phyloP scores from a whole-genome alignment of 176 grass and related monocot genomes.

The Triticum turgidum region DNA sequence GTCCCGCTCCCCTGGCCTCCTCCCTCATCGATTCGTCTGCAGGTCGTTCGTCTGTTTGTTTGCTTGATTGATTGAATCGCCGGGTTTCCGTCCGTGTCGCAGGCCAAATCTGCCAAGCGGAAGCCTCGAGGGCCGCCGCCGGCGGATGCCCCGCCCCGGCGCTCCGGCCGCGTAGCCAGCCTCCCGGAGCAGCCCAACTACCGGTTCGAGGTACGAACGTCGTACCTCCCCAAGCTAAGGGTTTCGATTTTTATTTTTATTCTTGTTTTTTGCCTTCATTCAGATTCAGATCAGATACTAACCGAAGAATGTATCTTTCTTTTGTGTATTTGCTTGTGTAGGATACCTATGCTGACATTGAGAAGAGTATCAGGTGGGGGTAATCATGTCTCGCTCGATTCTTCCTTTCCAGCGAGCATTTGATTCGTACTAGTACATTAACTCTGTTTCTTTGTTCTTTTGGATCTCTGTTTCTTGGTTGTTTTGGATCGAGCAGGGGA shows the following conservation, averaged over 20 bases:
- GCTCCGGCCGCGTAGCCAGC: constrained; percentile 55
- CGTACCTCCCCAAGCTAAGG: background rate
- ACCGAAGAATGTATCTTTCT: background rate
- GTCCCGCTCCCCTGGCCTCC: background rate
- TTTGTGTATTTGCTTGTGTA: background rate
- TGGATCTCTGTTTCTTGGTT: background rate
- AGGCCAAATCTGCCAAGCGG: constrained; percentile 60
- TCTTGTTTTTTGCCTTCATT: too few species aligned
- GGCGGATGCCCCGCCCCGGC: background rate
- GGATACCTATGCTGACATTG: background rate
- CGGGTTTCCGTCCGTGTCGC: background rate
- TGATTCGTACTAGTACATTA: background rate
- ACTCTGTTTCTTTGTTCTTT: background rate
- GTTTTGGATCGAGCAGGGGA: background rate
- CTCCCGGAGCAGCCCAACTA: constrained; percentile 51
- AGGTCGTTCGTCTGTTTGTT: too few species aligned
- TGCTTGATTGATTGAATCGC: background rate
- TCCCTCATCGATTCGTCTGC: background rate
- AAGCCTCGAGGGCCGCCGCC: constrained; percentile 30
- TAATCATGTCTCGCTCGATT: background rate
- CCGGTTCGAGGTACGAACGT: constrained; percentile 24
- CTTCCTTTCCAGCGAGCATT: background rate
- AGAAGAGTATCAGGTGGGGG: constrained; percentile 27
- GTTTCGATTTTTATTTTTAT: background rate
- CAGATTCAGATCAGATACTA: background rate